phyloP scores from a whole-genome alignment of 345 rosid species.

The Combretum micranthum region DNA sequence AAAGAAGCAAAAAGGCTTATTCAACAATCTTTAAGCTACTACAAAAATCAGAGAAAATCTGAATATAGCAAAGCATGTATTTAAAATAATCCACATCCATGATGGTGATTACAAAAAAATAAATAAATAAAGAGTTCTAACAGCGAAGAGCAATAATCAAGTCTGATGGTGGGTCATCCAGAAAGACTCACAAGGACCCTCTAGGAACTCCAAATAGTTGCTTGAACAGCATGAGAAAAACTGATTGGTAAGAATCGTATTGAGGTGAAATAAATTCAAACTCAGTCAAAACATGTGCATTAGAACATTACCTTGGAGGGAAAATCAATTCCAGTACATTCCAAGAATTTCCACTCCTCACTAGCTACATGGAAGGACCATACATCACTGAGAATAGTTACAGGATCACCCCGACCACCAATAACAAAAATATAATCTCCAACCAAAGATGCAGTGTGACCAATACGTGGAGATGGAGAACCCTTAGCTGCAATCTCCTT shows the following conservation, averaged over 20 bases:
- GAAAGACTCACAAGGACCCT: too few species aligned
- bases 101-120: too few species aligned
- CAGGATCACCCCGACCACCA: slow-evolving; percentile 87
- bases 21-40: too few species aligned
- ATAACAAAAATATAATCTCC: slow-evolving; percentile 60
- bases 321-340: slow-evolving; percentile 53
- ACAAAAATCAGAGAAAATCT: too few species aligned
- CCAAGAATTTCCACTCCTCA: slow-evolving; percentile 46
- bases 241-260: too few species aligned
- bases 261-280: background rate
- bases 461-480: slow-evolving; percentile 71
- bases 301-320: slow-evolving; percentile 53
- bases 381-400: slow-evolving; percentile 57
- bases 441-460: slow-evolving; percentile 69
- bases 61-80: too few species aligned
- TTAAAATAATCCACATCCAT: too few species aligned
- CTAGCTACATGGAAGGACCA: slow-evolving; percentile 54
- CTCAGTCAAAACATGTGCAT: background rate
- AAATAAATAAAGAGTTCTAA: too few species aligned
- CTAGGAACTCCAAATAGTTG: too few species aligned
- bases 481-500: slow-evolving; percentile 29
- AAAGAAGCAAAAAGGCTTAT: background rate
- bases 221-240: too few species aligned
- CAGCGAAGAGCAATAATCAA: too few species aligned
- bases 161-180: too few species aligned